Conservation (phyloP, 495 filamentous ascomycete genomes). For the Lasiosphaeria miniovina region DNA sequence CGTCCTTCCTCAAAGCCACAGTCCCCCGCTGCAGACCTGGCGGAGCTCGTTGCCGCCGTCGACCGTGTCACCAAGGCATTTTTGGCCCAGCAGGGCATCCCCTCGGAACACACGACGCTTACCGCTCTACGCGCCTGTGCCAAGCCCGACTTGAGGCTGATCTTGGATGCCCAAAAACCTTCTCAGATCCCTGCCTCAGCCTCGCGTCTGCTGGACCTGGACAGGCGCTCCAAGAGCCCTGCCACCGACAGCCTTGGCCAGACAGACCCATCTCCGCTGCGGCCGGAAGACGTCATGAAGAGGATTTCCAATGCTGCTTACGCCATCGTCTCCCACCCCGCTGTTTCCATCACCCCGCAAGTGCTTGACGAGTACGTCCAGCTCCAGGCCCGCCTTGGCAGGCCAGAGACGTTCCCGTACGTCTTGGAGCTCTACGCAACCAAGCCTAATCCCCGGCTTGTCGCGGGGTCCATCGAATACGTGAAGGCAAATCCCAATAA, state of each 20-base stretch:
- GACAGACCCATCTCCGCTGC: constrained; percentile 4
- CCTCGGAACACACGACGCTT: constrained; percentile 30
- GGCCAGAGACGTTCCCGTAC: constrained; percentile 69
- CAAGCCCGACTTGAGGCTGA: constrained; percentile 19
- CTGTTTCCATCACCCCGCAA: constrained; percentile 74
- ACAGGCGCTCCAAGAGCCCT: too few species aligned
- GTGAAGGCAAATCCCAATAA: constrained; percentile 61
- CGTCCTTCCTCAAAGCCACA: not conserved
- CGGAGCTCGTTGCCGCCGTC: constrained; percentile 23
- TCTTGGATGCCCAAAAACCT: constrained; percentile 14
- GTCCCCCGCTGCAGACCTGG: constrained; percentile 6
- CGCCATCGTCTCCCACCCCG: constrained; percentile 65
- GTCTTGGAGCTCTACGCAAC: constrained; percentile 78
- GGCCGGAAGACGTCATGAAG: constrained; percentile 33
- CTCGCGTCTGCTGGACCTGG: constrained; percentile 29
- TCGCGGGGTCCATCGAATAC: constrained; percentile 57
- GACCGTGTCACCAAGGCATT: constrained; percentile 32
- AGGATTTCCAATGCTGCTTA: constrained; percentile 55
- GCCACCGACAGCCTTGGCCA: too few species aligned
- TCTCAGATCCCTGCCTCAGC: constrained; percentile 16
- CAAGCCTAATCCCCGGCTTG: constrained; percentile 70
- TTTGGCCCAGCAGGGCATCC: constrained; percentile 28
- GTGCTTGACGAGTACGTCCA: constrained; percentile 67
- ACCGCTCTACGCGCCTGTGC: constrained; percentile 31
- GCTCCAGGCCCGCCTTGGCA: constrained; percentile 67